These are phyloP conservation scores for Talaromyces funiculosus DNA, from an alignment of 2,329 filamentous ascomycete genomes.

Conservation along the genomic window DNA sequence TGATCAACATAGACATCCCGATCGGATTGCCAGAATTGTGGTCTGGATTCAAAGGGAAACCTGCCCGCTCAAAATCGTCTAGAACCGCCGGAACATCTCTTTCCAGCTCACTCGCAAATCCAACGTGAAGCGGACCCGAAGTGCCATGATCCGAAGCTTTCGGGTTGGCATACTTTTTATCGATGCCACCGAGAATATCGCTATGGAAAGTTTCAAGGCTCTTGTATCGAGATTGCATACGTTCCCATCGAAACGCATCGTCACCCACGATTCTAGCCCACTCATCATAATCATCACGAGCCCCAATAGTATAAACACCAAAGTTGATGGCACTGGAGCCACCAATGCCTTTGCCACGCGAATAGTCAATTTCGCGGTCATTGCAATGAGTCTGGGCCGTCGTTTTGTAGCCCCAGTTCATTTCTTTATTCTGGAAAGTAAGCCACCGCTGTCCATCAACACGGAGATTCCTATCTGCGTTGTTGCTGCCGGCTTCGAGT, in stretches of 20 bases:
- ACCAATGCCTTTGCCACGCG: slow-evolving; percentile 48
- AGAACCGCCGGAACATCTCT: slow-evolving; percentile 42
- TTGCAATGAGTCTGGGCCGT: slow-evolving; percentile 42
- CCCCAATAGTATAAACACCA: slow-evolving; percentile 50
- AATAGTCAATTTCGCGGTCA: slow-evolving; percentile 44
- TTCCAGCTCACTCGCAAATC: slow-evolving; percentile 48
- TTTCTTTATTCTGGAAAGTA: slow-evolving; percentile 44
- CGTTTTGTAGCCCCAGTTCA: slow-evolving; percentile 53
- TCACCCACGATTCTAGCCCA: slow-evolving; percentile 56
- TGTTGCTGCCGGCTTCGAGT: slow-evolving; percentile 54
- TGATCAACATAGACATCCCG: slow-evolving; percentile 49
- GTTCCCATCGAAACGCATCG: slow-evolving; percentile 51
- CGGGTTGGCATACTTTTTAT: slow-evolving; percentile 46
- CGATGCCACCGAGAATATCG: slow-evolving; percentile 30
- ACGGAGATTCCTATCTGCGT: slow-evolving; percentile 44
- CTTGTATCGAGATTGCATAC: slow-evolving; percentile 48
- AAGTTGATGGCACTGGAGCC: slow-evolving; percentile 53
- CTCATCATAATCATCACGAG: slow-evolving; percentile 56
- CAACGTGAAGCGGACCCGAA: slow-evolving; percentile 45
- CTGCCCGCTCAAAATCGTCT: slow-evolving; percentile 46
- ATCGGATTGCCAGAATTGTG: slow-evolving; percentile 56
- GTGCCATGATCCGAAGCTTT: slow-evolving; percentile 45
- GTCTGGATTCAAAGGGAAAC: slow-evolving; percentile 49
- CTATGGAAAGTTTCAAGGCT: slow-evolving; percentile 51
- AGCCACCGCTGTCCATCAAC: slow-evolving; percentile 53